Conservation (phyloP, 176 grass and related monocot species). For the Pontederia paniculata region DNA sequence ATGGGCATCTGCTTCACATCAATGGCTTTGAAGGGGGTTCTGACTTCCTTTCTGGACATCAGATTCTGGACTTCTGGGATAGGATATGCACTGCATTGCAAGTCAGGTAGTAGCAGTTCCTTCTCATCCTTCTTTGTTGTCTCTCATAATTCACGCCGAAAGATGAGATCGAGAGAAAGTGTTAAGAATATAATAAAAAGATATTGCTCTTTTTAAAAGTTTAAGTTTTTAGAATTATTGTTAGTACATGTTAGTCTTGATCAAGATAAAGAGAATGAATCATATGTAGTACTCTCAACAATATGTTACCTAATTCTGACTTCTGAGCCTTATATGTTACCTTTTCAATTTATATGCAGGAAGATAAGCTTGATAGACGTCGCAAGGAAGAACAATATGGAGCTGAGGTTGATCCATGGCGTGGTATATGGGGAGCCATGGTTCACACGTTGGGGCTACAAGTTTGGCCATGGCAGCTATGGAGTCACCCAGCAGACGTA, state of each 20-base stretch:
- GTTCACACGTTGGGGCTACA: conserved; percentile 82
- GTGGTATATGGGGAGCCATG: conserved; percentile 69
- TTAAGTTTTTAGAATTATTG: no score
- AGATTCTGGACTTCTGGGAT: conserved; percentile 84
- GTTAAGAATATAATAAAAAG: no score
- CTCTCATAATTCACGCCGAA: not conserved
- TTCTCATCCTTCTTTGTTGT: not conserved
- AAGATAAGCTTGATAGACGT: conserved; percentile 59
- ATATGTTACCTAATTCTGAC: not conserved
- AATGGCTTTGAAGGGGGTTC: conserved; percentile 68
- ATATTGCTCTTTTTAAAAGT: no score
- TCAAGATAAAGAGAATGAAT: no score
- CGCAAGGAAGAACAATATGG: conserved; percentile 64
- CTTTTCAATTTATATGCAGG: conserved; percentile 24
- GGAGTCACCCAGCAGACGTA: conserved; percentile 47
- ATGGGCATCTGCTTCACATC: conserved; percentile 64
- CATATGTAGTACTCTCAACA: not conserved
- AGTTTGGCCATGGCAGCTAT: conserved; percentile 53
- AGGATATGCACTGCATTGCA: conserved; percentile 52
- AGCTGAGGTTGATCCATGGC: conserved; percentile 61
- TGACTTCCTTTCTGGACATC: conserved; percentile 68
- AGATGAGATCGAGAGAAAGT: not conserved
- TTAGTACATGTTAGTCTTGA: no score
- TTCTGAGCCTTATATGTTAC: not conserved
- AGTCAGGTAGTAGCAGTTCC: conserved; percentile 37